A percentile compares a stretch with the other conserved stretches of the same genome.
These are phyloP conservation scores for Pleurotus tuoliensis DNA, from an alignment of 768 basidiomycete species.

Conservation along the genomic window DNA sequence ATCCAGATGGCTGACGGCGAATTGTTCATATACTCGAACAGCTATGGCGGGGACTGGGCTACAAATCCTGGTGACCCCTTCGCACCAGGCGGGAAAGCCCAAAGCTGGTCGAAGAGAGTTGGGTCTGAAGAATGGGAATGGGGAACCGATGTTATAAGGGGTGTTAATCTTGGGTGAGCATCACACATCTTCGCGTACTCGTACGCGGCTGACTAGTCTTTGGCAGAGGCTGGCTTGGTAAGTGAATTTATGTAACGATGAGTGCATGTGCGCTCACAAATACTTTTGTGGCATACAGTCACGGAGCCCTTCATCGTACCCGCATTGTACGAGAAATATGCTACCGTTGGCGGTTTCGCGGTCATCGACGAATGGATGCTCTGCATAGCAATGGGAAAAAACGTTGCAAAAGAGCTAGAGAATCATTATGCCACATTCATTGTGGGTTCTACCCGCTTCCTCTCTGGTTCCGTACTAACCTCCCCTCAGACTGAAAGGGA, in stretches of 20 bases:
- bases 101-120: constrained; percentile 73
- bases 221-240: constrained; percentile 43
- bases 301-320: constrained; percentile 79
- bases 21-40: constrained; percentile 74
- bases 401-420: constrained; percentile 65
- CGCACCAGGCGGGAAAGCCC: constrained; percentile 66
- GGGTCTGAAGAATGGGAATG: constrained; percentile 73
- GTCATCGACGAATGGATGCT: constrained; percentile 77
- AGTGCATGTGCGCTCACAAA: not conserved
- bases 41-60: constrained; percentile 82
- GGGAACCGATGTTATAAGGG: constrained; percentile 56
- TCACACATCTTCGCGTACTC: too few species aligned
- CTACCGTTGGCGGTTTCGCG: constrained; percentile 33
- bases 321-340: constrained; percentile 63
- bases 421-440: constrained; percentile 86
- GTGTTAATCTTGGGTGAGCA: constrained; percentile 55
- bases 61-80: constrained; percentile 69
- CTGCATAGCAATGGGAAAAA: constrained; percentile 60
- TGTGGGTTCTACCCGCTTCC: constrained; percentile 34
- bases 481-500: constrained; percentile 60
- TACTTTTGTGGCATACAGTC: constrained; percentile 26
- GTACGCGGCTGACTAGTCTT: constrained; percentile 9
- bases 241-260: constrained; percentile 8
- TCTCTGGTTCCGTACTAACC: not conserved
- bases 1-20: constrained; percentile 73